Conservation (phyloP, 345 rosid species). For the Salix brachista region DNA sequence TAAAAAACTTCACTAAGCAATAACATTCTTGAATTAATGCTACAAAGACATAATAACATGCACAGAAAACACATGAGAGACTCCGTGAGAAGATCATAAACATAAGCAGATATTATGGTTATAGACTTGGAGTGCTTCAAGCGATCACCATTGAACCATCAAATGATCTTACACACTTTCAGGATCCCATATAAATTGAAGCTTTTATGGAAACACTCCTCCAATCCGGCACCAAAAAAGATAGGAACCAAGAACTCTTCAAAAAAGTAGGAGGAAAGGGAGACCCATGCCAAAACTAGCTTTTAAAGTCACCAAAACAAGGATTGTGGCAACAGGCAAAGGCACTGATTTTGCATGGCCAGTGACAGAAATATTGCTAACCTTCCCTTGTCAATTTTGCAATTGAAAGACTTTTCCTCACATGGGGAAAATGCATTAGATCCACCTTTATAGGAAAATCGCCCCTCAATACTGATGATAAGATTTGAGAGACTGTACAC, state of each 20-base stretch:
- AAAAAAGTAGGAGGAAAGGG: background rate
- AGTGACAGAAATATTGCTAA: slow-evolving; percentile 9
- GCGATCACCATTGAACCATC: background rate
- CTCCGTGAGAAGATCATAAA: background rate
- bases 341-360: slow-evolving; percentile 15
- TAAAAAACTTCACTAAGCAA: background rate
- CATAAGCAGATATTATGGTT: background rate
- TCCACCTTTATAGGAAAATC: background rate
- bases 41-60: background rate
- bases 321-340: background rate
- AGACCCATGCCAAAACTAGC: slow-evolving; percentile 2
- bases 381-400: background rate
- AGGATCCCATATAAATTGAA: background rate
- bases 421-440: slow-evolving; percentile 10
- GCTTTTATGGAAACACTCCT: background rate
- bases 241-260: background rate
- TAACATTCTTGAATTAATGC: background rate
- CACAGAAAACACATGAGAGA: background rate
- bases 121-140: background rate
- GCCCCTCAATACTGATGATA: background rate
- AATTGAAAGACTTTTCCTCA: slow-evolving; percentile 1
- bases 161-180: background rate
- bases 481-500: background rate
- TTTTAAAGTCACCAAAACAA: background rate
- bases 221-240: background rate